Base-by-base conservation (phyloP, 1,284 basidiomycete species). In the Vanrija pseudolonga region DNA sequence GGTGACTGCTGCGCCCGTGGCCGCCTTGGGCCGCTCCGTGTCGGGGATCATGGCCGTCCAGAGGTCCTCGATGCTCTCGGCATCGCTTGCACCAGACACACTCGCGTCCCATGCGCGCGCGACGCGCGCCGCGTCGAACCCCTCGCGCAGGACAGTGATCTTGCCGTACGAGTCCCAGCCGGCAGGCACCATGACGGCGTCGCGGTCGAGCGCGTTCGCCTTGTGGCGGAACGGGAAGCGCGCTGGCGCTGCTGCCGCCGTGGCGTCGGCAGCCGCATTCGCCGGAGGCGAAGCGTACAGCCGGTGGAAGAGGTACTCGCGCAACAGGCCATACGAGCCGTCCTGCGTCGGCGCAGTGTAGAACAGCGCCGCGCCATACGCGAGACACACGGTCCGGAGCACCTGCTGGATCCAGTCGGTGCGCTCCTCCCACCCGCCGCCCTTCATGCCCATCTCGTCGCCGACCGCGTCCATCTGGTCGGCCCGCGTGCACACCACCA, bases 111-210 rank as follows among this genome's bases (percentile, higher is more conserved):
- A 97, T 20, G 88, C 89, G 51, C 87, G 85, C 2, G 85, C 85
- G 82, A 90, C 89, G 45, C 81, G 73, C 49, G 83, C 85, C 1
- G 89, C 85, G 58, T 96, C 91, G 65, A 98, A 98, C 0, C 90
- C 88, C 43, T 98, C 95, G 46, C 92, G 80, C 51, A 98, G 77
- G 3, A 97, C 88, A 3, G 82, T 82, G 60, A 98, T 97, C 80
- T 98, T 98, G 3, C 92, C 93, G 89, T 90, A 97, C 60, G 88
- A 90, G 73, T 98, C 95, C 96, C 95, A 98, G 3, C 95, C 96
- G 1, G 89, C 82, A 1, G 95, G 96, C 1, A 98, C 86, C 45
- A 96, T 82, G 46, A 98, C 88, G 8, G 85, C 86, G 66, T 97
- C 93, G 28, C 93, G 83, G 70, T 98, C 95, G 23, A 98, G 80